Base-by-base conservation (phyloP, 371 early-diverging fungal genomes). In the Rhizopus delemar region DNA sequence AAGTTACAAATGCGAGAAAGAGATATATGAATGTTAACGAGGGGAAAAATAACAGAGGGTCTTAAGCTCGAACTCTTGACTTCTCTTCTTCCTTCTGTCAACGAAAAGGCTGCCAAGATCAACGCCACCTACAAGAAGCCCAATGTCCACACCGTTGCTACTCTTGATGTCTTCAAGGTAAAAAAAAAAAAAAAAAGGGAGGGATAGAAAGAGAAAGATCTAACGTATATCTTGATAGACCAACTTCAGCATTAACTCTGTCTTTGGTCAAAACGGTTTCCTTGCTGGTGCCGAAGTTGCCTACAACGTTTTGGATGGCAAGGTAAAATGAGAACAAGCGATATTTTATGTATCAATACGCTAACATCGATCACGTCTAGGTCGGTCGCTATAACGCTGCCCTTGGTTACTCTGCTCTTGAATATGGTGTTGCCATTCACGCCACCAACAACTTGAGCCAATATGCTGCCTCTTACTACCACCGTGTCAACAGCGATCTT, bases 391-490 rank as follows among this genome's bases (percentile, higher is more conserved):
- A 92, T 85, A 92, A 90, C 75, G 82, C 88, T 48, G 89, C 94
- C 56, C 59, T 89, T 54, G 97, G 95, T 41, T 96, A 91, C 83
- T 79, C 89, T 64, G 88, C 88, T 63, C 86, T 82, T 65, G 93
- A 94, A 75, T 96, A 94, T 84, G 73, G 88, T 59, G 86, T 95
- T 60, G 86, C 94, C 62, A 78, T 97, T 56, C 92, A 93, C 69
- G 92, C 93, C 63, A 73, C 75, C 69, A 85, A 85, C 80, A 78
- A 82, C 63, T 81, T 92, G 66, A 78, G 74, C 80, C 69, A 78
- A 68, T 89, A 90, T 80, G 78, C 95, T 65, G 93, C 94, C 59
- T 90, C 95, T 33, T 96, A 94, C 93, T 94, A 89, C 89, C 99
- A 98, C 85, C 90, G 91, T 62, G 92, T 97, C 76, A 90, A 82